Evolutionary conservation across 1,284 basidiomycete species (phyloP), one percentile per base, ranked within the genome.

Genomic region (Ganoderma sinense): DNA sequence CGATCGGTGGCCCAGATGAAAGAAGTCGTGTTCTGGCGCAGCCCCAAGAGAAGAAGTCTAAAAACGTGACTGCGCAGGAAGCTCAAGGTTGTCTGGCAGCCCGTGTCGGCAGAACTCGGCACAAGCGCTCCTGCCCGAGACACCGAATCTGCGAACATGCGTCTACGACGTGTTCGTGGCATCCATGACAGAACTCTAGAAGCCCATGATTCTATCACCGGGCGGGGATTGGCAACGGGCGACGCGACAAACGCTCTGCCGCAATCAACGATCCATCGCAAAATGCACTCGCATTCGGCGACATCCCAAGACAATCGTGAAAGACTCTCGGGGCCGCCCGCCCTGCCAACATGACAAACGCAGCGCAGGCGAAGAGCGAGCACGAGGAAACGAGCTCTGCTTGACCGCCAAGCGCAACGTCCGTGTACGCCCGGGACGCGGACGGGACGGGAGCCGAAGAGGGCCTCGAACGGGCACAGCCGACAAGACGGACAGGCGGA

Each of bases 141-240:
- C 39, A 29, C 26, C 40, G 29, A 31, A 41, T 58, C 59, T 39
- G 66, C 53, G 58, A 45, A 64, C 61, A 59, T 40, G 65, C 61
- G 43, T 20, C 36, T 18, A 43, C 40, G 66, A 59, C 56, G 62
- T 67, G 53, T 56, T 31, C 53, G 53, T 56, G 56, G 39, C 65
- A 23, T 51, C 66, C 62, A 39, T 31, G 36, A 45, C 45, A 48
- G 69, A 68, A 73, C 55, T 63, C 69, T 64, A 69, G 69, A 71
- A 69, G 66, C 20, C 39, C 66, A 63, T 69, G 70, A 69, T 71
- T 43, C 59, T 31, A 65, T 59, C 68, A 66, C 13, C 39, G 13
- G 48, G 23, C 48, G n/a, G 14, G 56, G 56, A 59, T 59, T 59
- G 33, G 40, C 65, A 43, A 51, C 62, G 39, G 53, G 41, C 58